phyloP scores from a whole-genome alignment of 163 green algal genomes.

The Chlorella variabilis region DNA sequence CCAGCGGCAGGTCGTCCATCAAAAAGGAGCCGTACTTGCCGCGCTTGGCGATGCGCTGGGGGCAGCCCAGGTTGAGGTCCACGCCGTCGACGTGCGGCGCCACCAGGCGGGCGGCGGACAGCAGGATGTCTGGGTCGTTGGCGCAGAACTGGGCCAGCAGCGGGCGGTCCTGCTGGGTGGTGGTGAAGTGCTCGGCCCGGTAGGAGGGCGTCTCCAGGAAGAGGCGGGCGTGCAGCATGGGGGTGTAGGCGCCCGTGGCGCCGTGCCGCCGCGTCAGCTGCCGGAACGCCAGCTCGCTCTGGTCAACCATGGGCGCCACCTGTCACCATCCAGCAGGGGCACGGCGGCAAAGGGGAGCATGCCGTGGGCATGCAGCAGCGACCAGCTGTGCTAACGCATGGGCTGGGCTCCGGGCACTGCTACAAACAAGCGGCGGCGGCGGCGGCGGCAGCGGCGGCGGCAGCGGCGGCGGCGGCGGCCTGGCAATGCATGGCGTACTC shows the following conservation, averaged over 20 bases:
- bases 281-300: slow-evolving; percentile 95
- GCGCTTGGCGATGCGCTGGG: slow-evolving; percentile 91
- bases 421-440: background rate
- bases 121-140: slow-evolving; percentile 89
- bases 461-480: background rate
- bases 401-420: no score
- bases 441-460: background rate
- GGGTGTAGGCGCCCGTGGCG: slow-evolving; percentile 89
- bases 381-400: no score
- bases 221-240: slow-evolving; percentile 93
- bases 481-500: background rate
- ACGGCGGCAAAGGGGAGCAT: no score
- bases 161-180: slow-evolving; percentile 69
- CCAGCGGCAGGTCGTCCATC: slow-evolving; percentile 93
- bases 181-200: slow-evolving; percentile 86
- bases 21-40: slow-evolving; percentile 96
- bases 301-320: slow-evolving; percentile 94
- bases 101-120: slow-evolving; percentile 72
- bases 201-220: slow-evolving; percentile 84
- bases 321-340: background rate
- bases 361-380: no score
- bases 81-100: slow-evolving; percentile 83
- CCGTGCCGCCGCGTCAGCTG: slow-evolving; percentile 90
- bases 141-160: slow-evolving; percentile 98
- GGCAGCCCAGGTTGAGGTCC: slow-evolving; percentile 98